Percentiles rank a stretch among this genome's conserved stretches.
Evolutionary conservation across 2,329 filamentous ascomycete genomes (phyloP).

Genomic region (Alternaria angustiovoidea): DNA sequence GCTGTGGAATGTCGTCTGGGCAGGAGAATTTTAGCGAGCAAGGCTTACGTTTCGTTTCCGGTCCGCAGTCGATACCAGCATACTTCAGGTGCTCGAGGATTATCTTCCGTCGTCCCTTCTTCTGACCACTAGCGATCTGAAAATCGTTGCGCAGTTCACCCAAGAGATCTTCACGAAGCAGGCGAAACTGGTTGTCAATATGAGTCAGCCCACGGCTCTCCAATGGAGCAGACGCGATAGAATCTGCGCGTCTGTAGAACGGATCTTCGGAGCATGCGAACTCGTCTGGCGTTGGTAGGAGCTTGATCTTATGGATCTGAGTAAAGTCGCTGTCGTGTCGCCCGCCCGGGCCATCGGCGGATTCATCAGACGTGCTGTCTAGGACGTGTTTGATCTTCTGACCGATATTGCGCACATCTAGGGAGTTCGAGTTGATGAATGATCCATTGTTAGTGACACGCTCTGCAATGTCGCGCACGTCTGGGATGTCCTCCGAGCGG

Average conservation of each 20-base stretch:
- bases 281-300: conserved; percentile 73
- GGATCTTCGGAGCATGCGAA: conserved; percentile 60
- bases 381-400: conserved; percentile 58
- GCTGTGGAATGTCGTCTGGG: conserved; percentile 55
- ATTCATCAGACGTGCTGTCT: conserved; percentile 61
- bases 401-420: conserved; percentile 63
- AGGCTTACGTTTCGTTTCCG: conserved; percentile 38
- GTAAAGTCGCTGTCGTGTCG: conserved; percentile 76
- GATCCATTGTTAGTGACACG: conserved; percentile 27
- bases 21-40: conserved; percentile 54
- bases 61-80: conserved; percentile 49
- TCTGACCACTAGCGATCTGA: conserved; percentile 59
- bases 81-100: conserved; percentile 55
- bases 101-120: conserved; percentile 54
- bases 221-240: conserved; percentile 54
- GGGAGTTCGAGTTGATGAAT: conserved; percentile 52
- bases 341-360: conserved; percentile 62
- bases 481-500: conserved; percentile 36
- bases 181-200: conserved; percentile 75
- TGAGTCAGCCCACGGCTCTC: conserved; percentile 59
- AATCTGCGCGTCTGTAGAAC: conserved; percentile 64
- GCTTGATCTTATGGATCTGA: conserved; percentile 67
- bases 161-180: conserved; percentile 76
- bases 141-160: conserved; percentile 70
- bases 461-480: conserved; percentile 37